Evolutionary conservation across 2,329 filamentous ascomycete genomes (phyloP).

Genomic region (Exophiala xenobiotica): DNA sequence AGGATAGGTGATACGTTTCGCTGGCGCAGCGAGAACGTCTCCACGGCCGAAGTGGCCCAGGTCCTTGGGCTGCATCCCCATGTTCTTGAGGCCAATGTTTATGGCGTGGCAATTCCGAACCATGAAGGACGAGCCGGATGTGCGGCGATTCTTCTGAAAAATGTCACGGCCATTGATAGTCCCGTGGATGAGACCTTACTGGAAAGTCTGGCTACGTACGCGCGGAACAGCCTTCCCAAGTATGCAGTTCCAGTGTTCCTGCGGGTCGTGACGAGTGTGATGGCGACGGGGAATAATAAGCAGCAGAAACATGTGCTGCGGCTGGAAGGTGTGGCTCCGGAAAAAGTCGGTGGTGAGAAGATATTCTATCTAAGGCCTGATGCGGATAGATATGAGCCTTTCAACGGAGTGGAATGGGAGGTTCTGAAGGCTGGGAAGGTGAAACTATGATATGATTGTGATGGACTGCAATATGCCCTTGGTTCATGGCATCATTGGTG

Average conservation of each 20-base stretch:
- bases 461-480: too few relatives aligned
- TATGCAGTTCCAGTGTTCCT: constrained; percentile 80
- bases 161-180: constrained; percentile 12
- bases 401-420: constrained; percentile 67
- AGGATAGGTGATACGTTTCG: constrained; percentile 71
- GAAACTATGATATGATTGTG: constrained; percentile 57
- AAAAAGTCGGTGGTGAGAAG: constrained; percentile 48
- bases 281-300: constrained; percentile 82
- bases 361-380: constrained; percentile 64
- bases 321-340: constrained; percentile 71
- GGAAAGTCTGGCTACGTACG: constrained; percentile 26
- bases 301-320: constrained; percentile 76
- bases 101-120: constrained; percentile 64
- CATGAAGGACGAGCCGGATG: constrained; percentile 70
- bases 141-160: constrained; percentile 48
- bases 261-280: constrained; percentile 61
- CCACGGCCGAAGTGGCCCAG: constrained; percentile 66
- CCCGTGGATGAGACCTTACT: constrained; percentile 12
- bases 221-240: constrained; percentile 61
- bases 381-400: constrained; percentile 65
- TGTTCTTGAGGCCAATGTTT: constrained; percentile 57
- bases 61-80: constrained; percentile 60
- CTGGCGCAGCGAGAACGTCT: constrained; percentile 71
- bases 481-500: too few relatives aligned
- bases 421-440: constrained; percentile 65